A percentile compares a stretch with the other conserved stretches of the same genome.
Evolutionary conservation across 2,329 filamentous ascomycete species (phyloP).

Genomic region (Xylaria sp.): DNA sequence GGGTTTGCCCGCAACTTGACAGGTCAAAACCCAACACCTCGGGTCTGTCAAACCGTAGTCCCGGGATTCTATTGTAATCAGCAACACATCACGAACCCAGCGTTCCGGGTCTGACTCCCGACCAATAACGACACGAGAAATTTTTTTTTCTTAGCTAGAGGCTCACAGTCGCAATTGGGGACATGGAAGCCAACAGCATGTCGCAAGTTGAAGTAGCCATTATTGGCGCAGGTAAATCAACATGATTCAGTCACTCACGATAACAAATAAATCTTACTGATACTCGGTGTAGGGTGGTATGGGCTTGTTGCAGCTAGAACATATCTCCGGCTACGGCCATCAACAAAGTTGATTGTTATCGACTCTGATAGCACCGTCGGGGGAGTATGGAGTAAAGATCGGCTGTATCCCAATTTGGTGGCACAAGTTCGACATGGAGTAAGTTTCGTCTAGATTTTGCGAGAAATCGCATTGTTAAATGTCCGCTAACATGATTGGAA

Average conservation of each 20-base stretch:
- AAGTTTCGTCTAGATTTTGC: slow-evolving; percentile 18
- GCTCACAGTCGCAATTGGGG: slow-evolving; percentile 3
- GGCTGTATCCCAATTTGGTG: slow-evolving; percentile 44
- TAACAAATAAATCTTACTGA: slow-evolving; percentile 12
- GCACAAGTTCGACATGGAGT: slow-evolving; percentile 44
- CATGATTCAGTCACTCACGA: background rate
- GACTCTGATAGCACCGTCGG: slow-evolving; percentile 43
- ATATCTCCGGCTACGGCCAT: slow-evolving; percentile 42
- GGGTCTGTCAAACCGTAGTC: slow-evolving; percentile 24
- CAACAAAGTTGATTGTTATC: slow-evolving; percentile 42
- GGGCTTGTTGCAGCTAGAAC: slow-evolving; percentile 42
- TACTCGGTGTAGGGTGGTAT: slow-evolving; percentile 39
- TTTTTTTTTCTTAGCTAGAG: background rate
- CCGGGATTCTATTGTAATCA: slow-evolving; percentile 5
- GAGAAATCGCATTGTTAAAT: background rate
- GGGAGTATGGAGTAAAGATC: slow-evolving; percentile 45
- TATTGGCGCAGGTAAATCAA: slow-evolving; percentile 43
- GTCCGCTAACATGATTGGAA: slow-evolving; percentile 30
- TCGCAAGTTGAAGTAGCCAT: slow-evolving; percentile 42
- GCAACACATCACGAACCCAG: slow-evolving; percentile 26
- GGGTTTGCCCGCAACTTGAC: slow-evolving; percentile 28
- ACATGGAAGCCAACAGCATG: slow-evolving; percentile 21
- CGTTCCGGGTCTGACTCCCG: slow-evolving; percentile 14
- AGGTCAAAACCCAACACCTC: slow-evolving; percentile 30
- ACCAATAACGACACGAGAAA: slow-evolving; percentile 5